Evolutionary conservation across 306 rosid genomes (phyloP).

Genomic region (Betula pendula): DNA sequence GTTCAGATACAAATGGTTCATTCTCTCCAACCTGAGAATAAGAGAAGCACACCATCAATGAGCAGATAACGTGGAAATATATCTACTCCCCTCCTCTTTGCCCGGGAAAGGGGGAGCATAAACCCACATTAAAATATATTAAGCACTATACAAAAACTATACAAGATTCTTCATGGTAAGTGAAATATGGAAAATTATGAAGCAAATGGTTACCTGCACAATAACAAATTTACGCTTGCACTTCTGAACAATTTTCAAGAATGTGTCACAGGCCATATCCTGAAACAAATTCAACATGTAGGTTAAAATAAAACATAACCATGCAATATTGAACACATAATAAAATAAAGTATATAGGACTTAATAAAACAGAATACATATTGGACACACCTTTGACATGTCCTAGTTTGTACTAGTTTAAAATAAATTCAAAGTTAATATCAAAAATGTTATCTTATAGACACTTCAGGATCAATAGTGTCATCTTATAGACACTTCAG

Average conservation of each 20-base stretch:
- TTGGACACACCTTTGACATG: background rate
- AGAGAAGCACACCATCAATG: conserved; percentile 10
- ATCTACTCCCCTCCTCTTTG: background rate
- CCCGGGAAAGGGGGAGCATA: background rate
- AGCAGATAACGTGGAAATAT: background rate
- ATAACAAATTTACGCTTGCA: conserved; percentile 96
- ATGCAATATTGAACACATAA: background rate
- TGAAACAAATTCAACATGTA: conserved; percentile 33
- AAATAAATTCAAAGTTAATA: background rate
- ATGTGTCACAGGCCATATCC: conserved; percentile 99
- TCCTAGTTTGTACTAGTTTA: background rate
- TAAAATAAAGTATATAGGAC: background rate
- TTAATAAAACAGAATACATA: background rate
- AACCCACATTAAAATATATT: background rate
- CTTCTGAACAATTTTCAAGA: conserved; percentile 90
- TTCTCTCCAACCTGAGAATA: conserved; percentile 83
- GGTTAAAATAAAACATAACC: background rate
- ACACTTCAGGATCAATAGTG: background rate
- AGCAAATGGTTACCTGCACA: conserved; percentile 58
- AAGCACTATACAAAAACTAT: background rate
- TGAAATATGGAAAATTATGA: background rate
- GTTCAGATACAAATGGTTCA: conserved; percentile 97
- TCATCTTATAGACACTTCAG: background rate
- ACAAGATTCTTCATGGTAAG: background rate
- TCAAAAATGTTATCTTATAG: background rate